These are phyloP conservation scores for Hypomyces rosellus DNA, from an alignment of 2,329 filamentous ascomycete species.

Conservation along the genomic window DNA sequence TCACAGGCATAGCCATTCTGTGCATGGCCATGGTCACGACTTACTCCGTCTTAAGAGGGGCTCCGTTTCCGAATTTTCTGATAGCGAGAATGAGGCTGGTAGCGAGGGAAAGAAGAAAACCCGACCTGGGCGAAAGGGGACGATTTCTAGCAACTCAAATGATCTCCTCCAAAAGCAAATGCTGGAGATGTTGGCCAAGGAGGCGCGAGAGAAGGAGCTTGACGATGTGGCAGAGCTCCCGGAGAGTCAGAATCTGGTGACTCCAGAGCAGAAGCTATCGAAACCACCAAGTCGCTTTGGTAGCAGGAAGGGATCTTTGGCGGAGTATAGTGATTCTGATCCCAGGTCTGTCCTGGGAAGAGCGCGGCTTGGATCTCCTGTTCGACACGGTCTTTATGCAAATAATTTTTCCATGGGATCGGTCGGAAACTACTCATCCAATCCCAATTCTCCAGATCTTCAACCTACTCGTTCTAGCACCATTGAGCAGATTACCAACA, in stretches of 20 bases:
- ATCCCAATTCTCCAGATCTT: slow-evolving; percentile 48
- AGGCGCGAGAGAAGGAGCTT: slow-evolving; percentile 40
- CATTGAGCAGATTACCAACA: slow-evolving; percentile 52
- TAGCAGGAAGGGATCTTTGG: slow-evolving; percentile 31
- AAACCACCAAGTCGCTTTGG: slow-evolving; percentile 26
- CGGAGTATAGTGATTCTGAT: slow-evolving; percentile 37
- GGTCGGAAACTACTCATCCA: slow-evolving; percentile 39
- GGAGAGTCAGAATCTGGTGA: slow-evolving; percentile 27
- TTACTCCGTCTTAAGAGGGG: slow-evolving; percentile 43
- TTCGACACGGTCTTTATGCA: slow-evolving; percentile 26
- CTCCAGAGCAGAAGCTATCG: slow-evolving; percentile 25
- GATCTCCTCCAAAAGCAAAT: slow-evolving; percentile 57
- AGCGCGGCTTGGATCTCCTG: slow-evolving; percentile 17
- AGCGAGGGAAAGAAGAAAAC: slow-evolving; percentile 27
- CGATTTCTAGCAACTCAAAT: slow-evolving; percentile 41
- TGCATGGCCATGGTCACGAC: slow-evolving; percentile 45
- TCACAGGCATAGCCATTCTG: slow-evolving; percentile 46
- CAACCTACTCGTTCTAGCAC: slow-evolving; percentile 39
- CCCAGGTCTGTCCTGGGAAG: slow-evolving; percentile 21
- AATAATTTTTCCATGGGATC: slow-evolving; percentile 37
- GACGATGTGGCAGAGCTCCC: slow-evolving; percentile 26
- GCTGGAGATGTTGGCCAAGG: slow-evolving; percentile 52
- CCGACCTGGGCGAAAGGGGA: slow-evolving; percentile 33
- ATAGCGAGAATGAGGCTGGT: slow-evolving; percentile 43
- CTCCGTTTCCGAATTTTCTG: slow-evolving; percentile 56